A percentile compares a stretch with the other conserved stretches of the same genome.
Evolutionary conservation across 352 stramenopile genomes (phyloP).

Genomic region (Plasmopara viticola): DNA sequence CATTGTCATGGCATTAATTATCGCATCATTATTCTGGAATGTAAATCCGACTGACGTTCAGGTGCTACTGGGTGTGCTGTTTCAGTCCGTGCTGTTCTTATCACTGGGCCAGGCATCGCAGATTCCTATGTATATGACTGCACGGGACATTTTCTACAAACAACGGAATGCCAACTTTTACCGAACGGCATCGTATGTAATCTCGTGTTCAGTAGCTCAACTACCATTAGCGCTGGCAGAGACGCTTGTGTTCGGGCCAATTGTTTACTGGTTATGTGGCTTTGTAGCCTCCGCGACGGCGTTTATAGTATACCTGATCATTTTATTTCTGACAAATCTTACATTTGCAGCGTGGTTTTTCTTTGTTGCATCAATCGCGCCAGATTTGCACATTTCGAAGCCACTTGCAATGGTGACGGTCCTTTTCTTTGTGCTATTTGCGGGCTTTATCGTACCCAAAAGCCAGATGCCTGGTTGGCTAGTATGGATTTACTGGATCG

Average conservation of each 20-base stretch:
- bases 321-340: slow-evolving; percentile 40
- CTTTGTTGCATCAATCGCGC: slow-evolving; percentile 29
- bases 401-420: slow-evolving; percentile 34
- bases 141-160: slow-evolving; percentile 71
- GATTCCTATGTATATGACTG: slow-evolving; percentile 66
- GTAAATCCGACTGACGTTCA: slow-evolving; percentile 31
- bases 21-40: slow-evolving; percentile 39
- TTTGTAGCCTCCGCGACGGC: slow-evolving; percentile 19
- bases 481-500: slow-evolving; percentile 53
- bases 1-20: slow-evolving; percentile 33
- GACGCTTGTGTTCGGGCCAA: slow-evolving; percentile 62
- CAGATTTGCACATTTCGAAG: slow-evolving; percentile 29
- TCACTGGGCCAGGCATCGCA: slow-evolving; percentile 62
- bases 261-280: slow-evolving; percentile 83
- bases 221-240: slow-evolving; percentile 56
- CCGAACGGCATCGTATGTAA: slow-evolving; percentile 48
- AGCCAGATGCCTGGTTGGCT: slow-evolving; percentile 35
- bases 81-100: slow-evolving; percentile 69
- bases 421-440: slow-evolving; percentile 39
- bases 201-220: slow-evolving; percentile 53
- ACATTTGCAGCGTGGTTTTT: slow-evolving; percentile 44
- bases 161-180: slow-evolving; percentile 77
- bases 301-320: slow-evolving; percentile 40
- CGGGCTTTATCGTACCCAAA: slow-evolving; percentile 44
- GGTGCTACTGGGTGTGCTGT: slow-evolving; percentile 65